Conservation (phyloP, 345 rosid genomes). For the Hevea brasiliensis region DNA sequence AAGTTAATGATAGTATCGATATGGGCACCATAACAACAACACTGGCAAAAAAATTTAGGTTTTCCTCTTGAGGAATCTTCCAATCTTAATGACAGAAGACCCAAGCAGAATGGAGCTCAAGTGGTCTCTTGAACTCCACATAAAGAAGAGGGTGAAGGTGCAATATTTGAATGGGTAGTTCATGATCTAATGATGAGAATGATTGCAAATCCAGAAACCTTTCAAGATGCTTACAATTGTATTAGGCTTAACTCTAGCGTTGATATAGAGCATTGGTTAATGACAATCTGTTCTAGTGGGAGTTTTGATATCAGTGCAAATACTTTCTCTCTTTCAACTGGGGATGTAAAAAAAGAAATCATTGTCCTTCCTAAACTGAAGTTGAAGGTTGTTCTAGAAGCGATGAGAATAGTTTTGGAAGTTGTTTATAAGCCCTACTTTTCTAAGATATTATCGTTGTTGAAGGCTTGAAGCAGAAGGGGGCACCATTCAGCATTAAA, state of each 20-base stretch:
- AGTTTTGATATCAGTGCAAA: constrained; percentile 56
- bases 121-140: constrained; percentile 58
- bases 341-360: constrained; percentile 60
- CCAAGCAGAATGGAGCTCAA: constrained; percentile 70
- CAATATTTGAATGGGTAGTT: constrained; percentile 61
- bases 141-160: constrained; percentile 83
- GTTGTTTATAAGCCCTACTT: constrained; percentile 74
- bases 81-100: constrained; percentile 38
- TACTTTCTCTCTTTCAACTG: constrained; percentile 53
- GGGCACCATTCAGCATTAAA: constrained; percentile 67
- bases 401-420: constrained; percentile 74
- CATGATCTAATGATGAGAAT: constrained; percentile 51
- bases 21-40: constrained; percentile 36
- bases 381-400: constrained; percentile 72
- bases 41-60: constrained; percentile 65
- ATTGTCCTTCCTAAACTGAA: constrained; percentile 73
- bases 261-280: constrained; percentile 25
- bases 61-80: constrained; percentile 60
- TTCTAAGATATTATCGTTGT: constrained; percentile 86
- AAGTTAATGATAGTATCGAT: constrained; percentile 20
- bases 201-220: constrained; percentile 64
- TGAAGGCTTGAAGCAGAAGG: constrained; percentile 81
- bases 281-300: constrained; percentile 38
- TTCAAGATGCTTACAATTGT: constrained; percentile 66
- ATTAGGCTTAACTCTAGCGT: constrained; percentile 66